phyloP scores from a whole-genome alignment of 1,139 yeast genomes.

The Geotrichum fermentans region DNA sequence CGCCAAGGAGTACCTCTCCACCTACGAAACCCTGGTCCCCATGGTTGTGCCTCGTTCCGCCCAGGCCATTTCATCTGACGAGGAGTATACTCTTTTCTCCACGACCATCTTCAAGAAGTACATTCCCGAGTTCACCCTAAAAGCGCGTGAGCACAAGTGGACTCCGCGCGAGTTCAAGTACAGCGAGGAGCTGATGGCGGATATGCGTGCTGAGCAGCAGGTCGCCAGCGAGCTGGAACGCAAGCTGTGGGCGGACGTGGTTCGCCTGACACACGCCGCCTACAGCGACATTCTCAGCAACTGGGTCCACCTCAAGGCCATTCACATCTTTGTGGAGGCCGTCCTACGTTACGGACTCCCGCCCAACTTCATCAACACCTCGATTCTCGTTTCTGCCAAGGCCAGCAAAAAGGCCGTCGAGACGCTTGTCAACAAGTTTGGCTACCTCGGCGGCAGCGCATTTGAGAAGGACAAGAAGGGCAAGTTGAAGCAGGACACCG shows the following conservation, averaged over 20 bases:
- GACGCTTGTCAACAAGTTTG: constrained; percentile 67
- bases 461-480: constrained; percentile 61
- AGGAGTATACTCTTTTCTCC: constrained; percentile 66
- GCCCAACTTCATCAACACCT: constrained; percentile 73
- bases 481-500: constrained; percentile 52
- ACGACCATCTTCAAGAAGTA: constrained; percentile 83
- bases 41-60: constrained; percentile 95
- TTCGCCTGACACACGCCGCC: constrained; percentile 80
- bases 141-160: constrained; percentile 82
- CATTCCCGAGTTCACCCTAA: constrained; percentile 60
- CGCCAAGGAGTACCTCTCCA: constrained; percentile 54
- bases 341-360: constrained; percentile 95
- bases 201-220: constrained; percentile 72
- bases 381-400: constrained; percentile 41
- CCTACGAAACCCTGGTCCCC: constrained; percentile 70
- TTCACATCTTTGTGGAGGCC: constrained; percentile 56
- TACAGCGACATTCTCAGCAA: constrained; percentile 76
- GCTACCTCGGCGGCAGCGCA: constrained; percentile 88
- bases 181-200: constrained; percentile 69
- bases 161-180: constrained; percentile 90
- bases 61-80: constrained; percentile 59
- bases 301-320: constrained; percentile 82
- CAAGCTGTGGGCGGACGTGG: constrained; percentile 68
- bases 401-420: constrained; percentile 54
- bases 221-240: constrained; percentile 70